Conservation (phyloP, 2,329 filamentous ascomycete genomes). For the Ascochyta rabiei region DNA sequence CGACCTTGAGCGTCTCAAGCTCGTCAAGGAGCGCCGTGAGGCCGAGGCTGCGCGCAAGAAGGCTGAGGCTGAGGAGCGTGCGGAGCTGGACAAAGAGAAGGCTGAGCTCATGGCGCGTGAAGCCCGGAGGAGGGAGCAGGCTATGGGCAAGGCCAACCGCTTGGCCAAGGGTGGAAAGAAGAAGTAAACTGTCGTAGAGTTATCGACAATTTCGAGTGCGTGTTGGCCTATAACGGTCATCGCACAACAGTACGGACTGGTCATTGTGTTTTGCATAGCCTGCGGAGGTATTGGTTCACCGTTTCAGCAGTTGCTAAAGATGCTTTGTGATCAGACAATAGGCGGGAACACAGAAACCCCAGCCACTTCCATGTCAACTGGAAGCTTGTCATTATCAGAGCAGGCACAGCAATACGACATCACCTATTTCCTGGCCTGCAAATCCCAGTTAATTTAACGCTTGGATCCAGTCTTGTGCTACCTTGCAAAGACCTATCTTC, state of each 20-base stretch:
- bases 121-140: constrained; percentile 56
- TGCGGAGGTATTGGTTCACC: constrained; percentile 23
- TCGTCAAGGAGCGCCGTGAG: constrained; percentile 86
- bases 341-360: constrained; percentile 10
- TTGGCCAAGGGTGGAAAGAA: constrained; percentile 50
- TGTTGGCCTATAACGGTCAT: background rate
- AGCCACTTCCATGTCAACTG: background rate
- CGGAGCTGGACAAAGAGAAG: constrained; percentile 63
- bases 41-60: constrained; percentile 82
- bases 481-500: background rate
- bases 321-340: constrained; percentile 15
- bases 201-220: background rate
- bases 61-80: constrained; percentile 63
- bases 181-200: constrained; percentile 32
- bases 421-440: background rate
- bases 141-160: constrained; percentile 53
- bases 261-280: constrained; percentile 32
- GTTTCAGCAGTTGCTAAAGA: background rate
- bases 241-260: constrained; percentile 20
- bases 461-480: background rate
- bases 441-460: background rate
- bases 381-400: background rate
- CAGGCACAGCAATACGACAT: background rate
- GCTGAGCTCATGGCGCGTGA: constrained; percentile 56
- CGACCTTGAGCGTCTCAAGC: constrained; percentile 79